A percentile compares a stretch with the other conserved stretches of the same genome.
Conservation (phyloP, 139 green algal genomes). For the Ettlia oleoabundans region DNA sequence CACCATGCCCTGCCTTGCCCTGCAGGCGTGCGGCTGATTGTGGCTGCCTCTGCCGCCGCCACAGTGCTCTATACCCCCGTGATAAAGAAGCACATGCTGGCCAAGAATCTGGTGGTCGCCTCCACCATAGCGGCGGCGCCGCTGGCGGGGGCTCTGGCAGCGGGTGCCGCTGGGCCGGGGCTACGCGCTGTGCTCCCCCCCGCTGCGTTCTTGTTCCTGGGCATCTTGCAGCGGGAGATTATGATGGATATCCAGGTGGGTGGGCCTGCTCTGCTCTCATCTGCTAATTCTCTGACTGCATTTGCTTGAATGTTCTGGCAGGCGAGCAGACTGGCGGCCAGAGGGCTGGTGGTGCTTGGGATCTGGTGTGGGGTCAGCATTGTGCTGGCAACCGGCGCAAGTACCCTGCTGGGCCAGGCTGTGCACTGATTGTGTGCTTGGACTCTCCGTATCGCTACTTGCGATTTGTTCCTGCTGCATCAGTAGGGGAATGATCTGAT, state of each 20-base stretch:
- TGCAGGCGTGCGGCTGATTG: slow-evolving; percentile 52
- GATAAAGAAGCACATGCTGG: slow-evolving; percentile 63
- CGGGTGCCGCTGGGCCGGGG: slow-evolving; percentile 2
- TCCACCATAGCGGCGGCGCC: slow-evolving; percentile 61
- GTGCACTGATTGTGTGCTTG: too few relatives aligned
- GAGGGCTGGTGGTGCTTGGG: too few relatives aligned
- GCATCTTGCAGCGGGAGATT: slow-evolving; percentile 17
- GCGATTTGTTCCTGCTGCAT: too few relatives aligned
- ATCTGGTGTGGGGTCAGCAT: too few relatives aligned
- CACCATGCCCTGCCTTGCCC: too few relatives aligned
- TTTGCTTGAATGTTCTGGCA: neutral
- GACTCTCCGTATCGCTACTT: too few relatives aligned
- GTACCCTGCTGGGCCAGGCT: too few relatives aligned
- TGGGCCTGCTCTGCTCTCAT: neutral
- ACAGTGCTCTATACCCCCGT: slow-evolving; percentile 74
- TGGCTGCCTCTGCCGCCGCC: slow-evolving; percentile 54
- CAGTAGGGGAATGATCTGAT: too few relatives aligned
- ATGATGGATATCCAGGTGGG: slow-evolving; percentile 22
- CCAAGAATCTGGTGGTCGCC: slow-evolving; percentile 76
- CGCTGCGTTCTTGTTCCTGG: slow-evolving; percentile 8
- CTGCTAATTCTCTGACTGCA: neutral
- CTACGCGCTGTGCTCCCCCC: slow-evolving; percentile 10
- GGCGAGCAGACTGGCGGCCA: too few relatives aligned
- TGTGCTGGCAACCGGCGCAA: too few relatives aligned
- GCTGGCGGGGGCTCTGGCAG: slow-evolving; percentile 30